Evolutionary conservation across 2,329 filamentous ascomycete genomes (phyloP).

Genomic region (Trichoderma harzianum): DNA sequence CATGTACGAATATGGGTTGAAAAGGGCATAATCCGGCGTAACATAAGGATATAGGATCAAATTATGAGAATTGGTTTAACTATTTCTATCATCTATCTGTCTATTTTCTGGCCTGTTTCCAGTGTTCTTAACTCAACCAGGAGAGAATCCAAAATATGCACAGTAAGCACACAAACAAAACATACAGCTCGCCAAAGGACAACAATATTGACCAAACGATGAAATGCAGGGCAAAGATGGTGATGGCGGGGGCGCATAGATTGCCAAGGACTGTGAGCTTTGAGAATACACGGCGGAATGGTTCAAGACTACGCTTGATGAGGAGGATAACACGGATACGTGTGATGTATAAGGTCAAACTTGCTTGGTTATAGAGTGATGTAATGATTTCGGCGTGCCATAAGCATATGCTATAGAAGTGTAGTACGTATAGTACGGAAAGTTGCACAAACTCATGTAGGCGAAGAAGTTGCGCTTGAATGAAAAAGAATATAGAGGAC

Average conservation of each 20-base stretch:
- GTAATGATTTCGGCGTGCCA: not conserved
- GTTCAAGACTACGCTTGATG: not conserved
- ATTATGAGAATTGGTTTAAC: not conserved
- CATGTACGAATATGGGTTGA: not conserved
- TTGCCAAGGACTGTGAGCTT: not conserved
- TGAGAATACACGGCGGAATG: not conserved
- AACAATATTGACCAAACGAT: not conserved
- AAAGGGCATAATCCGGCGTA: not conserved
- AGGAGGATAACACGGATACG: not conserved
- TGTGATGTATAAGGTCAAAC: not conserved
- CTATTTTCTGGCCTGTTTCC: not conserved
- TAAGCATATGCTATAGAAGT: not conserved
- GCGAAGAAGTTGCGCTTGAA: not conserved
- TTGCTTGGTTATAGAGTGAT: not conserved
- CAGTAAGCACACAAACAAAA: not conserved
- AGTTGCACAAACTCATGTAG: not conserved
- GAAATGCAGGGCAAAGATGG: not conserved
- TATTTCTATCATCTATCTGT: not conserved
- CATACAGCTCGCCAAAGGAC: not conserved
- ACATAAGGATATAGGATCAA: not conserved
- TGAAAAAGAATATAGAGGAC: not conserved
- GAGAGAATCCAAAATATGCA: not conserved
- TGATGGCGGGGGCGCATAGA: not conserved
- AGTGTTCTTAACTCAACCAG: not conserved
- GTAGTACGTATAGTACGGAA: not conserved